phyloP scores from a whole-genome alignment of 176 grass and related monocot genomes.

The Olyra latifolia region DNA sequence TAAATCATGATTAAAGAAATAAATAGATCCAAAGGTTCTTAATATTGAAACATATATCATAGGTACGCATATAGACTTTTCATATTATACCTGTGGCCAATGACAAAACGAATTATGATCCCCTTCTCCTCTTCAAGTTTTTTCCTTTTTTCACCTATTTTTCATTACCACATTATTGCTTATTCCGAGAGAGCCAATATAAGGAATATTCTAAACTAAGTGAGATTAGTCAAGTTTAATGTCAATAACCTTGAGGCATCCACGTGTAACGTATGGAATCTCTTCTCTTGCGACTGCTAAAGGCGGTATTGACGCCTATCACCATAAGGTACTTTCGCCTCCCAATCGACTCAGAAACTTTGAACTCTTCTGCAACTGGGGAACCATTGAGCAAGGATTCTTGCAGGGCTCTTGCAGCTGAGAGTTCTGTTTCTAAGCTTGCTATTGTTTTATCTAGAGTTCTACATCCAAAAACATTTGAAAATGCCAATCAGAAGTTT shows the following conservation, averaged over 20 bases:
- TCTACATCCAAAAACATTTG: constrained; percentile 34
- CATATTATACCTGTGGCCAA: constrained; percentile 77
- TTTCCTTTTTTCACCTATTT: constrained; percentile 86
- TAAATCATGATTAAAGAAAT: not conserved
- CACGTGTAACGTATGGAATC: constrained; percentile 97
- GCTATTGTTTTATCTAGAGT: constrained; percentile 83
- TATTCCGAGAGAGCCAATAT: not conserved
- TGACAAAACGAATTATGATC: constrained; percentile 87
- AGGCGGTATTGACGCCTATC: constrained; percentile 91
- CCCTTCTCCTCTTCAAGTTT: constrained; percentile 92
- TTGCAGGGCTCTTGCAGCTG: constrained; percentile 72
- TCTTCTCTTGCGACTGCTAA: constrained; percentile 90
- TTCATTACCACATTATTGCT: constrained; percentile 10
- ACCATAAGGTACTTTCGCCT: constrained; percentile 86
- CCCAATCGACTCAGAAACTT: constrained; percentile 54
- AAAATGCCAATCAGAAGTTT: constrained; percentile 17
- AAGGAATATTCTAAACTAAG: not conserved
- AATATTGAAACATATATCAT: not conserved
- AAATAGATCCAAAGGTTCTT: not conserved
- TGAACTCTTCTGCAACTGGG: constrained; percentile 69
- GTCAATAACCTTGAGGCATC: constrained; percentile 87
- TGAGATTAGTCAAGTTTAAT: not conserved
- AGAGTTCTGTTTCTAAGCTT: constrained; percentile 84
- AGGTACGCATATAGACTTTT: not conserved
- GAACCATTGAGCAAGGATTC: constrained; percentile 80